Evolutionary conservation across 2,329 filamentous ascomycete genomes (phyloP).

Genomic region (Orbilia brochopaga): DNA sequence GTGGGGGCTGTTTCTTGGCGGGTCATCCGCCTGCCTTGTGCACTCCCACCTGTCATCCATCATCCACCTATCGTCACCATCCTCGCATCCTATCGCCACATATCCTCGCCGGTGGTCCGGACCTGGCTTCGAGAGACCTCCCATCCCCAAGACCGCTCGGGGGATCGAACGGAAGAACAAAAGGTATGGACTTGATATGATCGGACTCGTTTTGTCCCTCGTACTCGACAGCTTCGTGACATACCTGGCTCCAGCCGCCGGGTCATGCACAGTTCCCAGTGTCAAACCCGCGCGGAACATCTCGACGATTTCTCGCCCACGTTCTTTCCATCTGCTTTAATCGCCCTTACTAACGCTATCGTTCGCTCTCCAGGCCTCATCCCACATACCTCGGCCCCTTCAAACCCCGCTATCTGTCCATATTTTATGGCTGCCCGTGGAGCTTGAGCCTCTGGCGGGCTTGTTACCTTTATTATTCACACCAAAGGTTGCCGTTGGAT

Average conservation of each 20-base stretch:
- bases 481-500: background rate
- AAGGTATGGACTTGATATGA: background rate
- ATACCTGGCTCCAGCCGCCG: background rate
- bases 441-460: background rate
- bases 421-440: background rate
- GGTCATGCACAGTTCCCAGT: background rate
- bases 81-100: conserved; percentile 23
- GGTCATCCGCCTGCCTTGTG: conserved; percentile 25
- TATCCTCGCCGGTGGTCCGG: background rate
- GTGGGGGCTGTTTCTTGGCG: conserved; percentile 15
- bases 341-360: background rate
- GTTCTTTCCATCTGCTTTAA: background rate
- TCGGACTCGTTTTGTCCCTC: too few relatives aligned
- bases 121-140: background rate
- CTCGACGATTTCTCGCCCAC: background rate
- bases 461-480: background rate
- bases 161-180: background rate
- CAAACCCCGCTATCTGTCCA: background rate
- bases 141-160: background rate
- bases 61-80: conserved; percentile 40
- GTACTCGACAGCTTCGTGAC: too few relatives aligned
- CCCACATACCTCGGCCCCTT: too few relatives aligned
- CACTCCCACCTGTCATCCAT: conserved; percentile 27
- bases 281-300: background rate
- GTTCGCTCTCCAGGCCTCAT: background rate